phyloP scores from a whole-genome alignment of 2,329 filamentous ascomycete species.

The Hypocreales sp. region DNA sequence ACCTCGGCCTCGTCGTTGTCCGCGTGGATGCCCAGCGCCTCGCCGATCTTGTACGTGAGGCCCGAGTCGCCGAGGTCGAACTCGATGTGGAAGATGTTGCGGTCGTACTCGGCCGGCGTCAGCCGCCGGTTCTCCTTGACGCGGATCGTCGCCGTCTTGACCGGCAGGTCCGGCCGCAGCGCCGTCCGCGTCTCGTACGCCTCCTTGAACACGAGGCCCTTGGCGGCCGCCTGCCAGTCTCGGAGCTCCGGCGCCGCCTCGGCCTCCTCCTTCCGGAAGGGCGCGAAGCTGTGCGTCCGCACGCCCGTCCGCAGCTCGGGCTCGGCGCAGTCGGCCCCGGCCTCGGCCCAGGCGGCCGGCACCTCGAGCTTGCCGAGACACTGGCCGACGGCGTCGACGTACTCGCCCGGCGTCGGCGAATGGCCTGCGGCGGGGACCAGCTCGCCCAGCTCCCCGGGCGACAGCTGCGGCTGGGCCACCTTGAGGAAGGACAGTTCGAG shows the following conservation, averaged over 20 bases:
- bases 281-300: slow-evolving; percentile 65
- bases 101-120: slow-evolving; percentile 77
- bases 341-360: slow-evolving; percentile 64
- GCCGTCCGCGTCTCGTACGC: slow-evolving; percentile 60
- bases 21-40: slow-evolving; percentile 90
- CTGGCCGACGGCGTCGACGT: slow-evolving; percentile 51
- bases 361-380: slow-evolving; percentile 60
- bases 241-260: slow-evolving; percentile 52
- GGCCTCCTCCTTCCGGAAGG: slow-evolving; percentile 60
- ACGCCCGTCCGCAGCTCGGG: slow-evolving; percentile 44
- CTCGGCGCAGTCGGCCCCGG: slow-evolving; percentile 35
- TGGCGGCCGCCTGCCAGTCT: slow-evolving; percentile 72
- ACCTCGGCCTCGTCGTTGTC: slow-evolving; percentile 78
- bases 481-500: slow-evolving; percentile 74
- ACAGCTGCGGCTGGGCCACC: slow-evolving; percentile 51
- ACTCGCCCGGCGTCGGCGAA: slow-evolving; percentile 32
- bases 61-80: slow-evolving; percentile 88
- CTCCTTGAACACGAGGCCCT: slow-evolving; percentile 86
- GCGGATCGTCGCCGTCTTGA: slow-evolving; percentile 74
- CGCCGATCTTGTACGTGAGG: slow-evolving; percentile 90
- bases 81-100: slow-evolving; percentile 99
- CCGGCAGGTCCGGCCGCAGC: slow-evolving; percentile 72
- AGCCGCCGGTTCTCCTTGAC: slow-evolving; percentile 94
- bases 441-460: slow-evolving; percentile 48
- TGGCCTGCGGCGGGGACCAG: slow-evolving; percentile 44